These are phyloP conservation scores for Thalassiosira livingstoniorum DNA, from an alignment of 352 stramenopile species.

Conservation along the genomic window DNA sequence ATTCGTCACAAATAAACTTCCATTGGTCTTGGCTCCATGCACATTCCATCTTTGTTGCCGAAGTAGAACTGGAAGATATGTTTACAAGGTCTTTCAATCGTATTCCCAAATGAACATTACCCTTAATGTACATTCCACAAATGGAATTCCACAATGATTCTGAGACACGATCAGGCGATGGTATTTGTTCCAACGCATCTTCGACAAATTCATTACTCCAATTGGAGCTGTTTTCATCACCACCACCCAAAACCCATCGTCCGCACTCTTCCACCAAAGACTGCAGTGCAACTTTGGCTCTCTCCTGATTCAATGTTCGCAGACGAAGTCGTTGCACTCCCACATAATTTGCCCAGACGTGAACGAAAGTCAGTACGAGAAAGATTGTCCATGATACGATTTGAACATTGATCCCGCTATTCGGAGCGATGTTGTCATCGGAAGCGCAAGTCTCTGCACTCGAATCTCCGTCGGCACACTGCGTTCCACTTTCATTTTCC, in stretches of 20 bases:
- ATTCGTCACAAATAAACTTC: slow-evolving; percentile 27
- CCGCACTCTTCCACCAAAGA: slow-evolving; percentile 50
- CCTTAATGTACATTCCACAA: slow-evolving; percentile 23
- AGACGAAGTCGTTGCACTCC: slow-evolving; percentile 90
- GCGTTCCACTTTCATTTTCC: slow-evolving; percentile 42
- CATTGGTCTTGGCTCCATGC: slow-evolving; percentile 29
- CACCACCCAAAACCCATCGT: slow-evolving; percentile 15
- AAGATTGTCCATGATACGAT: slow-evolving; percentile 90
- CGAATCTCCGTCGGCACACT: slow-evolving; percentile 24
- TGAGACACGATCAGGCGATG: slow-evolving; percentile 30
- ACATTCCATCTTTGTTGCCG: not conserved
- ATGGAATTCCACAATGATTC: slow-evolving; percentile 56
- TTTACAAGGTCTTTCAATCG: slow-evolving; percentile 28
- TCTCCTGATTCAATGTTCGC: slow-evolving; percentile 88
- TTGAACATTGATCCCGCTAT: slow-evolving; percentile 22
- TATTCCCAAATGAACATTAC: slow-evolving; percentile 44
- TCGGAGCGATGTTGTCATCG: not conserved
- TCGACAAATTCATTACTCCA: not conserved
- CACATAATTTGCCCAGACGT: slow-evolving; percentile 95
- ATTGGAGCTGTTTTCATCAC: slow-evolving; percentile 11
- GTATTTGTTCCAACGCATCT: slow-evolving; percentile 16
- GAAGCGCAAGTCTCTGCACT: slow-evolving; percentile 67
- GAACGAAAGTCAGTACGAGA: slow-evolving; percentile 90
- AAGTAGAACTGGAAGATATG: not conserved
- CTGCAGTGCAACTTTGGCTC: slow-evolving; percentile 53